phyloP scores from a whole-genome alignment of 2,329 filamentous ascomycete genomes.

The Tolypocladium paradoxum region DNA sequence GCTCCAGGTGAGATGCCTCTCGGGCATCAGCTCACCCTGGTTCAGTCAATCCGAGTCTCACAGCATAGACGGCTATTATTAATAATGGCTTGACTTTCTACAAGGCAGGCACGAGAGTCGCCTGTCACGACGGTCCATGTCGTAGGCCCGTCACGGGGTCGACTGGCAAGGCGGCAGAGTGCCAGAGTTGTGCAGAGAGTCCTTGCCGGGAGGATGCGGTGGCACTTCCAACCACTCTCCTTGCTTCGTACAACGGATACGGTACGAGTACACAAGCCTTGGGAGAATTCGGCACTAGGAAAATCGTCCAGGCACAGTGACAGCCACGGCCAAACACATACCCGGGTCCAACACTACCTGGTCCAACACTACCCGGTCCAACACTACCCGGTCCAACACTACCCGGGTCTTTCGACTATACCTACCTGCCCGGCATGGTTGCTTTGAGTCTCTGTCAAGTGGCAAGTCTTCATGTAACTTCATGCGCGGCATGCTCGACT shows the following conservation, averaged over 20 bases:
- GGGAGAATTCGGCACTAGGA: not conserved
- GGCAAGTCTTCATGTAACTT: not conserved
- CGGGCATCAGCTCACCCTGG: not conserved
- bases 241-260: not conserved
- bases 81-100: too few relatives aligned
- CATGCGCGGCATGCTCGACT: not conserved
- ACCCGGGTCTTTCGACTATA: not conserved
- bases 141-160: not conserved
- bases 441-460: too few relatives aligned
- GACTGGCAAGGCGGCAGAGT: not conserved
- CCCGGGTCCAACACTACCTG: too few relatives aligned
- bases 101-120: not conserved
- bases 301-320: not conserved
- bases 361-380: too few relatives aligned
- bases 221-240: not conserved
- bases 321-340: too few relatives aligned
- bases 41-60: not conserved
- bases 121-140: not conserved
- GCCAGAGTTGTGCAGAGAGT: not conserved
- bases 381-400: too few relatives aligned
- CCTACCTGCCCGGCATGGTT: not conserved
- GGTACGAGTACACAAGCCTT: not conserved
- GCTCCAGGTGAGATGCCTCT: not conserved
- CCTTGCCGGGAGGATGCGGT: not conserved
- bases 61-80: not conserved